Percentiles rank a stretch among this genome's conserved stretches.
These are phyloP conservation scores for Podospora comata DNA, from an alignment of 495 filamentous ascomycete genomes.

Conservation along the genomic window DNA sequence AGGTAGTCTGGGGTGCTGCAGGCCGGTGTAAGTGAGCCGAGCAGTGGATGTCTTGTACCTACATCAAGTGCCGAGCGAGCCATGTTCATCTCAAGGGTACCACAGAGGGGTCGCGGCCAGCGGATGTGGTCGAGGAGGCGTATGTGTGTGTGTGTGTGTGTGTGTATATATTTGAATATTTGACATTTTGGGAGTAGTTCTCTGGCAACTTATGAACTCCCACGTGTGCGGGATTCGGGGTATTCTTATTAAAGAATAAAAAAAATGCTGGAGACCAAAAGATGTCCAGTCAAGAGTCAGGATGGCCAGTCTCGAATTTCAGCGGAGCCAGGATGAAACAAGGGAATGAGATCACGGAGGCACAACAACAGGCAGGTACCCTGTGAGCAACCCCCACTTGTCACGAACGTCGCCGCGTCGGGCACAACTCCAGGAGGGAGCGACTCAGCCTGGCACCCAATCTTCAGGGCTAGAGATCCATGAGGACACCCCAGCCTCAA, in stretches of 20 bases:
- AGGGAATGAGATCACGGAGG: conserved; percentile 11
- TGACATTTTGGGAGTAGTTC: neutral
- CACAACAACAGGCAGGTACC: conserved; percentile 10
- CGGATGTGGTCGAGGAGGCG: neutral
- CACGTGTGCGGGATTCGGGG: neutral
- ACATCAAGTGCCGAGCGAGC: neutral
- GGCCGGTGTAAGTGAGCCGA: neutral
- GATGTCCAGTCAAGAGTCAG: neutral
- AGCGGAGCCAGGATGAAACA: conserved; percentile 15
- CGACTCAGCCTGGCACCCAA: conserved; percentile 13
- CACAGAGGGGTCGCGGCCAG: neutral
- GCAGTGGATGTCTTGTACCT: neutral
- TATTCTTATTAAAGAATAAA: neutral
- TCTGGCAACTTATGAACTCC: neutral
- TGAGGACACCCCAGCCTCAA: neutral
- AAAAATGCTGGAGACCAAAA: neutral
- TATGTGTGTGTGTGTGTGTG: no score
- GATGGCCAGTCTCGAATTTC: neutral
- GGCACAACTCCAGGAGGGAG: conserved; percentile 2
- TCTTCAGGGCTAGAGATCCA: conserved; percentile 9
- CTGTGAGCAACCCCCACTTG: conserved; percentile 8
- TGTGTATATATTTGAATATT: neutral
- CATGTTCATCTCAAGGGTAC: neutral
- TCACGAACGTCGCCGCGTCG: conserved; percentile 2
- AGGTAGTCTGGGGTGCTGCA: neutral